Evolutionary conservation across 352 stramenopile genomes (phyloP), one percentile per base, ranked within the genome.

Genomic region (Phytophthora fragariaefolia): DNA sequence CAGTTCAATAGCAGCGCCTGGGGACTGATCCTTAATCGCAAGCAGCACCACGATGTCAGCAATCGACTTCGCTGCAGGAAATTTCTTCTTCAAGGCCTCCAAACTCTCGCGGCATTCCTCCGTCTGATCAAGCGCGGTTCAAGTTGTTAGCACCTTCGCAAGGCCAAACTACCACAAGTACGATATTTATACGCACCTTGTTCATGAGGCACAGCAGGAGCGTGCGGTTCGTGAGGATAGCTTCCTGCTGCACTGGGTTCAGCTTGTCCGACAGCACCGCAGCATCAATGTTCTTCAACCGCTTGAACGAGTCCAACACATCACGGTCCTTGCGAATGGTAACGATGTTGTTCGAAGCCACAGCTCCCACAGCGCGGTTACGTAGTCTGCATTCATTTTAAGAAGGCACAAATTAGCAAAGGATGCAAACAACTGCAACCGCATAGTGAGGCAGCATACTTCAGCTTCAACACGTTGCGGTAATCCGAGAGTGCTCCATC

Each of bases 221-320:
- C 63, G 82, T 85, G 40, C 79, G 77, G 73, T 95, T 95, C 17
- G 76, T 77, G 5, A 93, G 64, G n/a, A 95, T 79, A 0, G 85
- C 82, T 53, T 93, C 83, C 47, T 91, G 85, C 64, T 95, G 87
- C 24, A 42, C 28, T 3, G 63, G 60, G 42, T 50, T 83, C 18
- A 93, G 75, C 59, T 94, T 95, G 55, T 90, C 79, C 27, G 62
- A 80, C 48, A 87, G 20, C 27, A 84, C 73, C 6, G 74, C 71
- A 12, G 73, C 50, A 53, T 90, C 81, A 43, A 93, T 83, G 51
- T 58, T 82, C 61, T 92, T 91, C 42, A 95, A 69, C 0, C 85
- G 82, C 81, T 95, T 95, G 42, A 93, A 74, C 43, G 87, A 95
- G 63, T 95, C 87, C n/a, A 95, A 74, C 6, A 92, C 68, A 26